Conservation (phyloP, 345 rosid species). For the Ricinus communis region DNA sequence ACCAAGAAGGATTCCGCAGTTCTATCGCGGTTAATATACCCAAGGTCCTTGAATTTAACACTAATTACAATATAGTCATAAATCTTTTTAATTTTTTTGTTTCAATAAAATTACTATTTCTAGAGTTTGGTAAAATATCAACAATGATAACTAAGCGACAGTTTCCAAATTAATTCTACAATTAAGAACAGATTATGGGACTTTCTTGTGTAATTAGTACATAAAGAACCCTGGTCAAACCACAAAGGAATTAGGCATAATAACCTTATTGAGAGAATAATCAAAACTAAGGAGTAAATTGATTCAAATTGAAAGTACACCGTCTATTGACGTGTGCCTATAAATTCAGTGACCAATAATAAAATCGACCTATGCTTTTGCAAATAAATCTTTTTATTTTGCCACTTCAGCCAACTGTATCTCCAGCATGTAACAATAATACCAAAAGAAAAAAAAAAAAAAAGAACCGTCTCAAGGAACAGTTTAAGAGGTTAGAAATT, state of each 20-base stretch:
- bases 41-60: no score
- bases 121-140: neutral
- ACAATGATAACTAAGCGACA: no score
- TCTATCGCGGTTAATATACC: neutral
- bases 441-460: neutral
- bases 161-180: neutral
- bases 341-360: neutral
- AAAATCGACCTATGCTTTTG: no score
- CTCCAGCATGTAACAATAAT: neutral
- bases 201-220: no score
- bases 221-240: no score
- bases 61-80: neutral
- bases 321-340: neutral
- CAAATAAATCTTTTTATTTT: neutral
- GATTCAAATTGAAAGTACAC: neutral
- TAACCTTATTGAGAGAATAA: neutral
- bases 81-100: no score
- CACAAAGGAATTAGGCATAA: no score
- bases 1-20: slow-evolving; percentile 1
- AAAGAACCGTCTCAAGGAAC: neutral
- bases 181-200: neutral
- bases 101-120: no score
- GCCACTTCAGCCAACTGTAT: neutral
- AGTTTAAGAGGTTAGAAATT: neutral
- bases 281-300: neutral